phyloP scores from a whole-genome alignment of 805 yeast species.

The Kodamaea neixiangensis region DNA sequence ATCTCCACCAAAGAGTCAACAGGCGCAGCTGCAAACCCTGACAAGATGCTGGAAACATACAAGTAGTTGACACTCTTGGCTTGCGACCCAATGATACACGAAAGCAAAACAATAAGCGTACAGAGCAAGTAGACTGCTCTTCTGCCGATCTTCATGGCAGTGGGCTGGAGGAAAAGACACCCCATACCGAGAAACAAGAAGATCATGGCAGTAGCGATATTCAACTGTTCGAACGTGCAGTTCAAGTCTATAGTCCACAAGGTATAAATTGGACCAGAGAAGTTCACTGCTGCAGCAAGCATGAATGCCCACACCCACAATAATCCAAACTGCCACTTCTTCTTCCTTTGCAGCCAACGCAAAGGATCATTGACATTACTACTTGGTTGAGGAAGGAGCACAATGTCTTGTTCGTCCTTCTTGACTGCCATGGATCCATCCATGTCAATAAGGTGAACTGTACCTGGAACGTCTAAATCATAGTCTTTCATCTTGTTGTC shows the following conservation, averaged over 20 bases:
- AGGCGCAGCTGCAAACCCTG: conserved; percentile 45
- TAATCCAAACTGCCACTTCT: conserved; percentile 29
- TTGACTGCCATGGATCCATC: conserved; percentile 33
- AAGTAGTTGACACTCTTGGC: conserved; percentile 23
- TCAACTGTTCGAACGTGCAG: conserved; percentile 40
- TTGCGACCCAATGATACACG: conserved; percentile 34
- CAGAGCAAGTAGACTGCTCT: conserved; percentile 30
- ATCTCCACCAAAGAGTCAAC: conserved; percentile 50
- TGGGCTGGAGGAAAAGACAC: conserved; percentile 37
- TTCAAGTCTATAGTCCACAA: conserved; percentile 32
- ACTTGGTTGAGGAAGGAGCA: conserved; percentile 38
- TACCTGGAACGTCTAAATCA: conserved; percentile 45
- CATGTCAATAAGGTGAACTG: conserved; percentile 49
- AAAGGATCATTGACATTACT: conserved; percentile 37
- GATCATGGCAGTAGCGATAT: conserved; percentile 49
- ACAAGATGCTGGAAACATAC: conserved; percentile 23
- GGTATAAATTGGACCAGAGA: conserved; percentile 38
- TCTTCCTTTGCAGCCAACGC: conserved; percentile 32
- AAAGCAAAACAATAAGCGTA: conserved; percentile 27
- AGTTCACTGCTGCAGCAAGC: conserved; percentile 26
- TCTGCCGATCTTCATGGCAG: conserved; percentile 32
- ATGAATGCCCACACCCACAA: conserved; percentile 33
- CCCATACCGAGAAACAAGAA: conserved; percentile 50
- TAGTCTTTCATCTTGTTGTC: not conserved
- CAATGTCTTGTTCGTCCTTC: conserved; percentile 29